Evolutionary conservation across 2,329 filamentous ascomycete genomes (phyloP).

Genomic region (Fusarium sp.): DNA sequence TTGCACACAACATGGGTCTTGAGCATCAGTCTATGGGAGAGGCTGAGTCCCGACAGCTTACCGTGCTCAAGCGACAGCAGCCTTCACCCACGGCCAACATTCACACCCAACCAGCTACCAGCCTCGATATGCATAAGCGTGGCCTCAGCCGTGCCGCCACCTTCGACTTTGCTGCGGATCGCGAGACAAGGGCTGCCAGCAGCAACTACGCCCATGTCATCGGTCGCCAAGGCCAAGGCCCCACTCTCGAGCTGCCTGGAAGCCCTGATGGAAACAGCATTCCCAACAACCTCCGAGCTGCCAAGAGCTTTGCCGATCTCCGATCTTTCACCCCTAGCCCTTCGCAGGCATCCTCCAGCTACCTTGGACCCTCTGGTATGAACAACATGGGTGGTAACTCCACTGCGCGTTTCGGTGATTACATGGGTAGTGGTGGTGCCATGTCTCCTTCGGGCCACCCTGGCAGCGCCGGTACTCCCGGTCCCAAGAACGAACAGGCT

Average conservation of each 20-base stretch:
- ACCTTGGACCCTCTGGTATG: conserved; percentile 63
- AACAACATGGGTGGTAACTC: conserved; percentile 63
- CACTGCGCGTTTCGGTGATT: conserved; percentile 60
- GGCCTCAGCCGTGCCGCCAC: conserved; percentile 94
- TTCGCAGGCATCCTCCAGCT: conserved; percentile 85
- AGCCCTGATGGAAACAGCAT: conserved; percentile 73
- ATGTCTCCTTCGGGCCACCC: conserved; percentile 52
- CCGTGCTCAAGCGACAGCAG: conserved; percentile 80
- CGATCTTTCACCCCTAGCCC: conserved; percentile 96
- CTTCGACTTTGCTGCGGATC: conserved; percentile 90
- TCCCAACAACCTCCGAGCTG: conserved; percentile 86
- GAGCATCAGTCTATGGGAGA: conserved; percentile 91
- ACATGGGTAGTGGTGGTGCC: conserved; percentile 54
- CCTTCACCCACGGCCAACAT: conserved; percentile 65
- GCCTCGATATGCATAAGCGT: conserved; percentile 81
- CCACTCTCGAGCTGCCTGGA: conserved; percentile 88
- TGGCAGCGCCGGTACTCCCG: conserved; percentile 54
- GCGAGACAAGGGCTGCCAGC: conserved; percentile 73
- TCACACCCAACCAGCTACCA: conserved; percentile 71
- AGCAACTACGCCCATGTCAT: conserved; percentile 79
- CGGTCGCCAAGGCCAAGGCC: conserved; percentile 84
- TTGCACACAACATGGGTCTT: conserved; percentile 94
- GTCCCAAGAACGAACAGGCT: conserved; percentile 54
- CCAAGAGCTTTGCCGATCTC: conserved; percentile 96
- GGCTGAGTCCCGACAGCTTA: conserved; percentile 88